phyloP scores from a whole-genome alignment of 768 basidiomycete species.

The Lactarius vividus region DNA sequence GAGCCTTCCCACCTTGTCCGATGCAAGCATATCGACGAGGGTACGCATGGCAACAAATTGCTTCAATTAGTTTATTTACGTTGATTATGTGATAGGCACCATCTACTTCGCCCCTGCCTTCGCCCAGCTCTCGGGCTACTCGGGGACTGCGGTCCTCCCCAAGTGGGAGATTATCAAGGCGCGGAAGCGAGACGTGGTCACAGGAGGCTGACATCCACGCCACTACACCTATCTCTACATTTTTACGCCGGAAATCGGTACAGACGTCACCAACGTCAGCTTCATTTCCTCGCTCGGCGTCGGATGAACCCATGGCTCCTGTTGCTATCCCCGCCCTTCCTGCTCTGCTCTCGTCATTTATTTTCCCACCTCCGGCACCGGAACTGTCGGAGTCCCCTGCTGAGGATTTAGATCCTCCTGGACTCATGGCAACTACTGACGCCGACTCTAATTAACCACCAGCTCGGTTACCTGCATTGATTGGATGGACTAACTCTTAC shows the following conservation, averaged over 20 bases:
- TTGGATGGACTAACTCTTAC: conserved; percentile 7
- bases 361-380: conserved; percentile 24
- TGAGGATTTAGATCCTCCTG: conserved; percentile 6
- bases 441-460: conserved; percentile 1
- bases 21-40: conserved; percentile 30
- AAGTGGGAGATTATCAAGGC: conserved; percentile 22
- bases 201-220: conserved; percentile 33
- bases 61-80: not conserved
- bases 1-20: conserved; percentile 32
- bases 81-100: conserved; percentile 28
- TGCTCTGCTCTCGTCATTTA: conserved; percentile 41
- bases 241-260: conserved; percentile 76
- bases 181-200: conserved; percentile 31
- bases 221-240: conserved; percentile 72
- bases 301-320: conserved; percentile 43
- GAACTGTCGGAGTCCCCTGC: conserved; percentile 9
- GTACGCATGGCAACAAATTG: conserved; percentile 27
- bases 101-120: conserved; percentile 34
- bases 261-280: conserved; percentile 58
- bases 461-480: conserved; percentile 2
- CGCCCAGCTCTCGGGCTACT: conserved; percentile 26
- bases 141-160: conserved; percentile 22
- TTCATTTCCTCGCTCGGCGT: conserved; percentile 35
- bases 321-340: conserved; percentile 68
- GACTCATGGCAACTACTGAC: conserved; percentile 5